A percentile compares a stretch with the other conserved stretches of the same genome.
Conservation (phyloP, 1,284 basidiomycete species). For the Chondrostereum purpureum region DNA sequence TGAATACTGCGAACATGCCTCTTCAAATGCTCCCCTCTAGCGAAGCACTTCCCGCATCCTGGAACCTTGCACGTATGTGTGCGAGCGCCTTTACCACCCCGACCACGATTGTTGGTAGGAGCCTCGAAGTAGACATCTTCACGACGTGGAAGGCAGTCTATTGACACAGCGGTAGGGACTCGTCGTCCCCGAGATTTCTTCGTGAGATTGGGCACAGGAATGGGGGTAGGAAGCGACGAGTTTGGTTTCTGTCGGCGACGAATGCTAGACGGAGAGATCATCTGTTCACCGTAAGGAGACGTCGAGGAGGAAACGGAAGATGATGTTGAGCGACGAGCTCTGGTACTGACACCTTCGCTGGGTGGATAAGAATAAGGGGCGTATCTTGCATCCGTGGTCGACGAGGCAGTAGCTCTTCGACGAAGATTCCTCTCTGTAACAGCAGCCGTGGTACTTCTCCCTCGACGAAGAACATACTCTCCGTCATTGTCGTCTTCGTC, state of each 20-base stretch:
- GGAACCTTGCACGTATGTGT: conserved; percentile 66
- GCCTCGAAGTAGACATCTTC: conserved; percentile 21
- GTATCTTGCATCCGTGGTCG: not conserved
- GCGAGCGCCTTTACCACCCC: conserved; percentile 35
- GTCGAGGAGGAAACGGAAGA: conserved; percentile 6
- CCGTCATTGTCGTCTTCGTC: conserved; percentile 20
- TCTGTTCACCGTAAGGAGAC: conserved; percentile 6
- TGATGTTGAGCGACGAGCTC: conserved; percentile 3
- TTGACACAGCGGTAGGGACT: conserved; percentile 52
- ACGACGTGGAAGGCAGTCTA: conserved; percentile 19
- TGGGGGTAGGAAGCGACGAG: conserved; percentile 45
- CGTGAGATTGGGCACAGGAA: conserved; percentile 65
- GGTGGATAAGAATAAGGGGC: conserved; percentile 3
- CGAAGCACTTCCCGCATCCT: conserved; percentile 76
- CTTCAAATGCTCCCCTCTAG: conserved; percentile 73
- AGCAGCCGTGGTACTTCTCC: conserved; percentile 2
- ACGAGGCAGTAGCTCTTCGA: not conserved
- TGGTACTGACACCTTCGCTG: not conserved
- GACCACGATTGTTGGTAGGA: conserved; percentile 13
- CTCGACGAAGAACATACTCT: not conserved
- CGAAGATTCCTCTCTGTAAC: conserved; percentile 14
- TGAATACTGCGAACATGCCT: conserved; percentile 74
- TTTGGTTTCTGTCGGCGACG: conserved; percentile 28
- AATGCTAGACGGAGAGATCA: conserved; percentile 13
- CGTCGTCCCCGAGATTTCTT: conserved; percentile 67